phyloP scores from a whole-genome alignment of 202 grass and related monocot genomes.

The Bolboschoenoplectus hybrid region DNA sequence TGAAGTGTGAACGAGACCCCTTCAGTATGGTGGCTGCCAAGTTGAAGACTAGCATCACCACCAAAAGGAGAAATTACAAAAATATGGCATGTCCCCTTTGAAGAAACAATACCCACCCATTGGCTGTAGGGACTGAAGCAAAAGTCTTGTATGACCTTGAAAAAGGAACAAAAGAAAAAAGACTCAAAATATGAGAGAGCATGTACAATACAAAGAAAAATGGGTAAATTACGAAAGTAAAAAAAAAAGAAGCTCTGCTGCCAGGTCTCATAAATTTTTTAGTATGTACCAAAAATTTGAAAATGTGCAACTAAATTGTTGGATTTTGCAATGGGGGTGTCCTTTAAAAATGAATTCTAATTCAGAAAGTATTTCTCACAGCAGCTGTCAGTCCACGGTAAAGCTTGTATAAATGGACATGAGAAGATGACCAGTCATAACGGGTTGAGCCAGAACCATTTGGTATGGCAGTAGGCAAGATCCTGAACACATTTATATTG shows the following conservation, averaged over 20 bases:
- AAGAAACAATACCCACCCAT: constrained; percentile 96
- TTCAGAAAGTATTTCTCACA: constrained; percentile 56
- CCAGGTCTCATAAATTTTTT: neutral
- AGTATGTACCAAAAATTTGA: neutral
- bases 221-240: neutral
- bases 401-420: constrained; percentile 99
- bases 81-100: constrained; percentile 82
- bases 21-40: constrained; percentile 68
- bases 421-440: constrained; percentile 84
- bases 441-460: constrained; percentile 61
- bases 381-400: constrained; percentile 95
- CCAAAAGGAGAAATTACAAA: constrained; percentile 91
- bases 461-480: constrained; percentile 71
- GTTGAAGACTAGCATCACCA: constrained; percentile 82
- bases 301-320: neutral
- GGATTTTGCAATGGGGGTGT: neutral
- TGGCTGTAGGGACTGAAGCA: constrained; percentile 97
- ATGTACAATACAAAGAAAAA: constrained; percentile 12
- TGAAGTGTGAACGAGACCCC: constrained; percentile 75
- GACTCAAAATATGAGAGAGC: constrained; percentile 32
- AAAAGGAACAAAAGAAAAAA: constrained; percentile 33
- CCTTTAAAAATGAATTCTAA: neutral
- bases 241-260: neutral
- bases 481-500: constrained; percentile 98
- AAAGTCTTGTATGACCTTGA: constrained; percentile 97